Evolutionary conservation across 2,329 filamentous ascomycete species (phyloP), one percentile per base, ranked within the genome.

Genomic region (Fusarium coicis): DNA sequence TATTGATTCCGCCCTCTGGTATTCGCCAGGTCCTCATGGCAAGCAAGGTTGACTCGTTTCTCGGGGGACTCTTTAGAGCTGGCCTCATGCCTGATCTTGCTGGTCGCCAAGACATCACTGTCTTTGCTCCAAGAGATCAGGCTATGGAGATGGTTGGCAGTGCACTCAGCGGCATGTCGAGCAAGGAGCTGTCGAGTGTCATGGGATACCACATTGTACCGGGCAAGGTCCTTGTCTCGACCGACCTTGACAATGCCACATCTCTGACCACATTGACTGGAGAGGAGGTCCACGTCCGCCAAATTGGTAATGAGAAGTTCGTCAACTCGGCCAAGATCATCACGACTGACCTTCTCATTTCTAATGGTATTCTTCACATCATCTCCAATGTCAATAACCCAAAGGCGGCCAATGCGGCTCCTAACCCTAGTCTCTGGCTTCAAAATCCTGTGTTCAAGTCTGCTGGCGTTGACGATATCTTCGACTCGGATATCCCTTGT

Each of bases 151-250:
- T 83, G 32, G 88, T 92, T 47, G 89, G 87, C 63, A 88, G 85
- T 55, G 82, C 86, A 32, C 77, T 90, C 16, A 78, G 80, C 34
- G 84, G 85, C 64, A 79, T 91, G 36, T 84, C 83, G 30, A 77
- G 80, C 1, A 79, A 84, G 9, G 79, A 88, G 19, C 83, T 92
- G 4, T 79, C 84, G 5, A 79, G 79, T 34, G 85, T 93, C 56
- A 84, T 93, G 39, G 81, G 85, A 32, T 93, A 93, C 81, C 92
- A 94, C 78, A 85, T 93, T 57, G 81, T 93, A 49, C 84, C 86
- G n/a, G 85, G 83, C 58, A 82, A 83, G 11, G 84, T 91, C 4
- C 80, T 86, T 5, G 90, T 90, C 77, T 88, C 86, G 23, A 81
- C 83, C 4, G 66, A 76, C 42, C 79, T 86, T 23, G 72, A 83